A percentile compares a stretch with the other conserved stretches of the same genome.
phyloP scores from a whole-genome alignment of 495 filamentous ascomycete species.

The Lasiosphaeria hispida region DNA sequence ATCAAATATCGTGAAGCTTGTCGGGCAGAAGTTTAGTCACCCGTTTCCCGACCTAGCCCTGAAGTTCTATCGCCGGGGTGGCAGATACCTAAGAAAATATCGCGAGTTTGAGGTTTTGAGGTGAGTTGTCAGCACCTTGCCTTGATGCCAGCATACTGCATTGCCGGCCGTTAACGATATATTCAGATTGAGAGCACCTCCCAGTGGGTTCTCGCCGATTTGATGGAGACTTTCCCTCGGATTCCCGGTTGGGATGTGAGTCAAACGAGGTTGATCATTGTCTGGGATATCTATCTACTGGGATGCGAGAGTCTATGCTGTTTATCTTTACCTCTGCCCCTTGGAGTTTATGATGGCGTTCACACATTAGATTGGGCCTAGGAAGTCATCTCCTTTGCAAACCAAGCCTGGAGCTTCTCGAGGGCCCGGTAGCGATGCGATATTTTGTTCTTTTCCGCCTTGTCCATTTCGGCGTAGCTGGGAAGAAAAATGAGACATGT shows the following conservation, averaged over 20 bases:
- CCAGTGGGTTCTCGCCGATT: slow-evolving; percentile 2
- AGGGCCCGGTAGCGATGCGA: slow-evolving; percentile 87
- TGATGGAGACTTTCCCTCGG: too few relatives aligned
- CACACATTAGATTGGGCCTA: background rate
- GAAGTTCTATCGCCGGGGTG: slow-evolving; percentile 68
- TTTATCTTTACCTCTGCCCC: too few relatives aligned
- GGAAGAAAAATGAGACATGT: background rate
- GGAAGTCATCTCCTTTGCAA: slow-evolving; percentile 52
- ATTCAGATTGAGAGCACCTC: background rate
- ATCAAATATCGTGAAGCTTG: slow-evolving; percentile 55
- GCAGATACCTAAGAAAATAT: slow-evolving; percentile 64
- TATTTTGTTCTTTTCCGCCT: slow-evolving; percentile 85
- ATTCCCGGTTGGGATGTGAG: too few relatives aligned
- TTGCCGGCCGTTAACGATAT: background rate
- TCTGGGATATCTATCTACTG: background rate
- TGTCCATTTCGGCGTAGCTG: slow-evolving; percentile 92
- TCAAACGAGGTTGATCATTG: background rate
- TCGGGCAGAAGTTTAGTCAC: slow-evolving; percentile 44
- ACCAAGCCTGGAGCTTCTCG: slow-evolving; percentile 79
- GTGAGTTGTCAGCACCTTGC: slow-evolving; percentile 46
- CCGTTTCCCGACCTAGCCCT: slow-evolving; percentile 56
- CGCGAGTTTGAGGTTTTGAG: slow-evolving; percentile 74
- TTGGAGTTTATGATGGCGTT: too few relatives aligned
- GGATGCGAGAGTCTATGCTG: too few relatives aligned
- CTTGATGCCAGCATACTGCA: background rate